Evolutionary conservation across 2,329 filamentous ascomycete genomes (phyloP).

Genomic region (Aspergillus fumigatiaffinis): DNA sequence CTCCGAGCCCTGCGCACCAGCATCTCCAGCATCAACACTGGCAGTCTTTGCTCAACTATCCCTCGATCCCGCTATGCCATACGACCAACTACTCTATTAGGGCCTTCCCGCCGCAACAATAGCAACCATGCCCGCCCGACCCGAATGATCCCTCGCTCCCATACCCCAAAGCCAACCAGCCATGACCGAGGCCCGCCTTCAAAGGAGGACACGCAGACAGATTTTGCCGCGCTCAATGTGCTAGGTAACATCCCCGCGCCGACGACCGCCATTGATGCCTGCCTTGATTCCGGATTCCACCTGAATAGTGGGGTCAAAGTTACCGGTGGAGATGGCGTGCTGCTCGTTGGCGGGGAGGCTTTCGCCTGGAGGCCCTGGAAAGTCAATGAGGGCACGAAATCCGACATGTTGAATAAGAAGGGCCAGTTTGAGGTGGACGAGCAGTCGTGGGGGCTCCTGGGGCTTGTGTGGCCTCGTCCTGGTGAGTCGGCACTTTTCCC

Average conservation of each 20-base stretch:
- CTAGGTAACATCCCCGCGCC: constrained; percentile 71
- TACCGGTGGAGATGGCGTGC: constrained; percentile 63
- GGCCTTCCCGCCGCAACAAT: constrained; percentile 18
- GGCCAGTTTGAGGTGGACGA: constrained; percentile 75
- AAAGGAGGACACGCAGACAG: constrained; percentile 61
- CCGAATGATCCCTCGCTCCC: constrained; percentile 30
- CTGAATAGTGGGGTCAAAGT: constrained; percentile 77
- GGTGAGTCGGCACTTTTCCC: constrained; percentile 52
- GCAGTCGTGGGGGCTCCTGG: constrained; percentile 70
- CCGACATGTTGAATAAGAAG: constrained; percentile 64
- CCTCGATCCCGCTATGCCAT: constrained; percentile 4
- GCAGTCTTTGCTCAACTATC: constrained; percentile 13
- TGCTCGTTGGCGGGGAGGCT: constrained; percentile 81
- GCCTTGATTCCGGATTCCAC: constrained; percentile 77
- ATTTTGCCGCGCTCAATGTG: constrained; percentile 75
- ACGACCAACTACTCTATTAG: constrained; percentile 3
- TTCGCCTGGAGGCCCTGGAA: constrained; percentile 87
- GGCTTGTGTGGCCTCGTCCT: constrained; percentile 80
- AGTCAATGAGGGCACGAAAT: constrained; percentile 34
- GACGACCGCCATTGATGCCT: constrained; percentile 78
- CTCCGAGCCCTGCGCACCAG: constrained; percentile 40
- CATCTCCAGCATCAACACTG: constrained; percentile 14
- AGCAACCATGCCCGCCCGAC: constrained; percentile 24
- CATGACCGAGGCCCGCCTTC: constrained; percentile 60
- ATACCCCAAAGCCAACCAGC: constrained; percentile 36